Evolutionary conservation across 2,329 filamentous ascomycete species (phyloP).

Genomic region (Aureobasidium sp.): DNA sequence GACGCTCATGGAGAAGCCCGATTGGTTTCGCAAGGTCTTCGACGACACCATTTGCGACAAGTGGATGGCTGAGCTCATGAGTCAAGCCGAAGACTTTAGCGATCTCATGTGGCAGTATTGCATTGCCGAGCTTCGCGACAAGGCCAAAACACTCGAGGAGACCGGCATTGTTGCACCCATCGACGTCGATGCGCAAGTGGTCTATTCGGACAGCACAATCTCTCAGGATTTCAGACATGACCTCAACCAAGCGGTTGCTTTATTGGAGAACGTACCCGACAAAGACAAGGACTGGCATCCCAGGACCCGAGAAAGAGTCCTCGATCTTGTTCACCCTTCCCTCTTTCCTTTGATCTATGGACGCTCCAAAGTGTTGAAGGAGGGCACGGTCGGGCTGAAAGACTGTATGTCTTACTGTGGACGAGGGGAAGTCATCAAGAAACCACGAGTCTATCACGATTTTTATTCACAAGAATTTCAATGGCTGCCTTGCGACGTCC

Average conservation of each 20-base stretch:
- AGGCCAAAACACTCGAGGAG: constrained; percentile 40
- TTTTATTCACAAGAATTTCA: constrained; percentile 22
- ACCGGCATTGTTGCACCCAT: constrained; percentile 39
- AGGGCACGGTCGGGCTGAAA: constrained; percentile 26
- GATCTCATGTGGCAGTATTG: constrained; percentile 19
- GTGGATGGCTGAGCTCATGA: constrained; percentile 20
- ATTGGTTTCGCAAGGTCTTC: constrained; percentile 26
- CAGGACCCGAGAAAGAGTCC: constrained; percentile 48
- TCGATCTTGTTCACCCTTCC: constrained; percentile 59
- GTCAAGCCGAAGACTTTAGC: background rate
- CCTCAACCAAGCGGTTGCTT: constrained; percentile 39
- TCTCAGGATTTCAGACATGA: constrained; percentile 32
- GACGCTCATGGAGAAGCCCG: constrained; percentile 28
- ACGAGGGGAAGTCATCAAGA: constrained; percentile 20
- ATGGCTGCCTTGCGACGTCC: constrained; percentile 26
- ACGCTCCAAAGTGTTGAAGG: constrained; percentile 35
- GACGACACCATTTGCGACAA: constrained; percentile 25
- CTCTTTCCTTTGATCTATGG: constrained; percentile 56
- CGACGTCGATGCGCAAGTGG: constrained; percentile 39
- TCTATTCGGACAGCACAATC: constrained; percentile 49
- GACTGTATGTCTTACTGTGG: constrained; percentile 29
- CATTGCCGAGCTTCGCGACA: constrained; percentile 44
- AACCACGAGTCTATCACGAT: background rate
- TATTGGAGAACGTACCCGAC: constrained; percentile 47
- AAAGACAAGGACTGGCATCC: constrained; percentile 55